A percentile compares a stretch with the other conserved stretches of the same genome.
Evolutionary conservation across 352 stramenopile species (phyloP).

Genomic region (Pythium rishiriense): DNA sequence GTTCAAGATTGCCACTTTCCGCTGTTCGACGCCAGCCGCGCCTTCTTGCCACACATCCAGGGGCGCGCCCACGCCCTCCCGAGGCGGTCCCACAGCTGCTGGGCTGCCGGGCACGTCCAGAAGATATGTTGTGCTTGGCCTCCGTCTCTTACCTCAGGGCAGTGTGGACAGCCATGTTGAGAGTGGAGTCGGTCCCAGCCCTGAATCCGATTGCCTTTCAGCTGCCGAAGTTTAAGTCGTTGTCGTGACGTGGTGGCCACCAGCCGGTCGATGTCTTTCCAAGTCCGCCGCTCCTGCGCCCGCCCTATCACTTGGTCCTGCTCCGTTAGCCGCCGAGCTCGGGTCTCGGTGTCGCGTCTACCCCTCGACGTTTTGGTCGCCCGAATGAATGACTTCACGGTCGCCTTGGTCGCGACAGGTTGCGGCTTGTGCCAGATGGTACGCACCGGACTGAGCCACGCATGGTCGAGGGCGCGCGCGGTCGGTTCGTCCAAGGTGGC

Average conservation of each 20-base stretch:
- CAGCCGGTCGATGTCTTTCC: neutral
- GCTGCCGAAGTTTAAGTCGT: neutral
- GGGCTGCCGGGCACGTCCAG: slow-evolving; percentile 6
- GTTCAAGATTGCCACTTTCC: neutral
- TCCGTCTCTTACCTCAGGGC: neutral
- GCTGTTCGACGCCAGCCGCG: neutral
- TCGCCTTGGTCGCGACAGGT: neutral
- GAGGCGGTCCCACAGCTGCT: neutral
- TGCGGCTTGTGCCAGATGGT: neutral
- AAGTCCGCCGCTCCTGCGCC: neutral
- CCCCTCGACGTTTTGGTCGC: neutral
- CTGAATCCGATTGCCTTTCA: neutral
- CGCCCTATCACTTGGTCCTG: neutral
- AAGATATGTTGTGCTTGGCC: slow-evolving; percentile 10
- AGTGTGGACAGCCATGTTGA: slow-evolving; percentile 10
- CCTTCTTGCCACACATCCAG: neutral
- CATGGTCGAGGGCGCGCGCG: neutral
- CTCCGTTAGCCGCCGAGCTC: neutral
- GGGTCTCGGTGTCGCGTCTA: neutral
- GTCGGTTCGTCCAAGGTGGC: neutral
- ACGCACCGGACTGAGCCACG: neutral
- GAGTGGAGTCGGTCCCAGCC: neutral
- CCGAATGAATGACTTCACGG: neutral
- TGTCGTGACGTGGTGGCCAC: neutral
- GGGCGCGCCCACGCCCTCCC: neutral